Evolutionary conservation across 306 rosid species (phyloP).

Genomic region (Datisca glomerata): DNA sequence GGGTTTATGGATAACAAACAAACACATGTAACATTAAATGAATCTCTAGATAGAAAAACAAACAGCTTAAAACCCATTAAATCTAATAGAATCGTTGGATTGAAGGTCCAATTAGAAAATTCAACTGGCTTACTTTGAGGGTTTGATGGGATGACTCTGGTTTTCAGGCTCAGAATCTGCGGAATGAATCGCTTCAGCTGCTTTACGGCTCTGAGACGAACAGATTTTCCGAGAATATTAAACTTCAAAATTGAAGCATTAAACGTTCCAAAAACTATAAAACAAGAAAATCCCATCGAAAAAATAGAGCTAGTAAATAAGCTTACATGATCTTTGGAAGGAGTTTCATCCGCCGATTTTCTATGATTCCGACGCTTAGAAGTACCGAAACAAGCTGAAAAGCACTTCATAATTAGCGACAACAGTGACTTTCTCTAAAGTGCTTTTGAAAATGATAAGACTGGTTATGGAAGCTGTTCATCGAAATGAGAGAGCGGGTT

Average conservation of each 20-base stretch:
- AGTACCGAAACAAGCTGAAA: conserved; percentile 31
- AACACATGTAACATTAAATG: background rate
- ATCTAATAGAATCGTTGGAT: background rate
- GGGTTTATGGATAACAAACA: too few relatives aligned
- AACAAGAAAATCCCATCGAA: background rate
- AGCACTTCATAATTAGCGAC: conserved; percentile 21
- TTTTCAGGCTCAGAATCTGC: conserved; percentile 9
- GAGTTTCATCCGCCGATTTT: conserved; percentile 2
- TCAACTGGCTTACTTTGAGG: conserved; percentile 33
- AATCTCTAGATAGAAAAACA: background rate
- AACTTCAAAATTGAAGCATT: background rate
- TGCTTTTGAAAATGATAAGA: too few relatives aligned
- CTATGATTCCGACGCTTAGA: conserved; percentile 23
- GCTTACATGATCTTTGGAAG: conserved; percentile 15
- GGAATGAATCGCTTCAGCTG: conserved; percentile 18
- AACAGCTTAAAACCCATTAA: conserved; percentile 1
- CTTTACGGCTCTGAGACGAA: conserved; percentile 19
- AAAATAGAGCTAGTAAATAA: background rate
- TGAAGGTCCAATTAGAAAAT: background rate
- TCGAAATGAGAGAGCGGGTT: too few relatives aligned
- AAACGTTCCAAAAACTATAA: background rate
- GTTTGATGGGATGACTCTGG: conserved; percentile 11
- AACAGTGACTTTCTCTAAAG: too few relatives aligned
- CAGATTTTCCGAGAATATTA: background rate
- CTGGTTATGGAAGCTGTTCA: too few relatives aligned